Conservation (phyloP, 148 eudicot species). For the Chenopodium berlandieri region DNA sequence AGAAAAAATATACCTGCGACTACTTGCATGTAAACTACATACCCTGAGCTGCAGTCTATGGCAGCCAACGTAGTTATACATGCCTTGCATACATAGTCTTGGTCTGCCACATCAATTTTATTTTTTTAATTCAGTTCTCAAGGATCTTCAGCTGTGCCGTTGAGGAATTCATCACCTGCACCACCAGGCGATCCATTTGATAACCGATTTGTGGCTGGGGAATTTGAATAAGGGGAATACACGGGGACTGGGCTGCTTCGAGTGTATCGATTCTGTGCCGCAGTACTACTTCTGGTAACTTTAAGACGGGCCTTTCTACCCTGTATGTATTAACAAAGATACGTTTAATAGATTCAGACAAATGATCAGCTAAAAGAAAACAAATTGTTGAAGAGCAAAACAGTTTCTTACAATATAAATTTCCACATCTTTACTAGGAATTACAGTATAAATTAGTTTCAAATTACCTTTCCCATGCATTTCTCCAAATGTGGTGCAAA, state of each 20-base stretch:
- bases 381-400: not conserved
- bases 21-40: not conserved
- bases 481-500: slow-evolving; percentile 99
- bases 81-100: not conserved
- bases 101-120: not conserved
- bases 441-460: too few relatives aligned
- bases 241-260: slow-evolving; percentile 50
- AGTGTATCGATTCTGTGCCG: slow-evolving; percentile 63
- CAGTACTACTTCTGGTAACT: slow-evolving; percentile 83
- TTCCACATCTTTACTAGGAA: not conserved
- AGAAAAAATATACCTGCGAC: not conserved
- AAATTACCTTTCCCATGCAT: slow-evolving; percentile 97
- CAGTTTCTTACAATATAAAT: too few relatives aligned
- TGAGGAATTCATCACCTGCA: slow-evolving; percentile 57
- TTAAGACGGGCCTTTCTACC: slow-evolving; percentile 94
- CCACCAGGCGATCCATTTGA: slow-evolving; percentile 57
- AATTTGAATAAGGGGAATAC: slow-evolving; percentile 50
- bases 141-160: slow-evolving; percentile 45
- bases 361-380: not conserved
- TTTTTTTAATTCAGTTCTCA: not conserved
- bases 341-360: not conserved
- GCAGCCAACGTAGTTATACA: not conserved
- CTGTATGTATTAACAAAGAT: slow-evolving; percentile 36
- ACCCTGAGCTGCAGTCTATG: not conserved
- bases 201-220: slow-evolving; percentile 43